Evolutionary conservation across 768 basidiomycete species (phyloP), one percentile per base, ranked within the genome.

Genomic region (Tulasnella sp.): DNA sequence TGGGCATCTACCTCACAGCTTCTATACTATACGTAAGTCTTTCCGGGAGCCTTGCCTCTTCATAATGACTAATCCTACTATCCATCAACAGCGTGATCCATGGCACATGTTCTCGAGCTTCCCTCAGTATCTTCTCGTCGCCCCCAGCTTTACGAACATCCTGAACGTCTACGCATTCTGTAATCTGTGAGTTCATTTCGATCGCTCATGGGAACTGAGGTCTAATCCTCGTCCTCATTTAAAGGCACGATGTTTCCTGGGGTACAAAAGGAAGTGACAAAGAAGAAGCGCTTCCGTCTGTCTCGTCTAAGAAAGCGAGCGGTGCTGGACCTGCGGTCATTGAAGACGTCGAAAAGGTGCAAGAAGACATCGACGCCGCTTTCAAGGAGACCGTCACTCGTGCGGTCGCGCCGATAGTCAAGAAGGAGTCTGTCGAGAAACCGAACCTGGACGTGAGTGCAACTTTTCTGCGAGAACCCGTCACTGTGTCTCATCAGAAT

Each of bases 61-160:
- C 17, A 69, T 34, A 14, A n/a, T 2, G 26, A 39, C 9, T 40
- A 32, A 19, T 74, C 71, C 69, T 26, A 17, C 63, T 72, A 68
- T 78, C 32, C 59, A 3, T 59, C n/a, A 65, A 36, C 74, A 94
- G 91, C 89, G 92, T 74, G 95, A 98, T 80, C 95, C 95, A 5
- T 98, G 95, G 95, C 95, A 98, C 81, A 90, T 98, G 89, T 89
- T 95, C 81, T 92, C 92, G 32, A 94, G 92, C 76, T 94, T 97
- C 85, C 82, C 90, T 76, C 95, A 95, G 79, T 96, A 95, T 78
- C 82, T 96, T 66, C 89, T 89, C 77, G 80, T 98, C 72, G 96
- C 96, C 12, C 92, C 93, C 0, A 92, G 90, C 76, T 96, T 96
- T 82, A 95, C 90, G 40, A 98, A 97, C 79, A 90, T 98, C 62